Base-by-base conservation (phyloP, 192 early-diverging fungal genomes). In the Kickxella alabastrina region DNA sequence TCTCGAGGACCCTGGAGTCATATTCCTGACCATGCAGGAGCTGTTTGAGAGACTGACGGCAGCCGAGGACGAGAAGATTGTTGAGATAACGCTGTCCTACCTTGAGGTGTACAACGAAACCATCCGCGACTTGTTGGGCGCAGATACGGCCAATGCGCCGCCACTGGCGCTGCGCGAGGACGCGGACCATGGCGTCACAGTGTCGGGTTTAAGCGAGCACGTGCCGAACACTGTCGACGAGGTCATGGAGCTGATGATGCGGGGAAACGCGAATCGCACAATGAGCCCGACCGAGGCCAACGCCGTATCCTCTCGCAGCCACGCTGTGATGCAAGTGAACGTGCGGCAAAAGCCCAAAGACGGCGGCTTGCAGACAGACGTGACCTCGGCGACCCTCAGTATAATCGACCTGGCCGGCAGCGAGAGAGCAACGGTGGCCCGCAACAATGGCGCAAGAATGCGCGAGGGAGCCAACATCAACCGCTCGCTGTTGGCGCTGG, bases 41-140 rank as follows among this genome's bases (percentile, higher is more conserved):
- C 75, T 88, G 21, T 88, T 88, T 53, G 61, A 68, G 27, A 59
- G 72, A 6, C 67, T 87, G 21, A 13, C 34, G 2, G 42, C 42
- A 0, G 58, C 54, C 6, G 61, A 69, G 54, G 83, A 86, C 52
- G 84, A 88, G 54, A 77, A 73, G 27, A 71, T 82, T 19, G 49
- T 84, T 12, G 88, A 90, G 14, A 64, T 72, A 1, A 38, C 73
- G 34, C 71, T 98, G 17, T 91, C 89, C 17, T 99, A 97, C 62
- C 52, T 98, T 55, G 97, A 99, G 57, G 95, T 99, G 24, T 99
- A 99, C 72, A 96, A 96, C 56, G 93, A 96, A 65, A 87, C 79
- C 2, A 88, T 99, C 40, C 82, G 85, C 9, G 97, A 99, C 58
- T 61, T 99, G 37, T 62, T 90, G 55, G 62, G 49, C 37, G 65